A percentile compares a stretch with the other conserved stretches of the same genome.
phyloP scores from a whole-genome alignment of 1,139 yeast species.

The Hansenula lynferdii region DNA sequence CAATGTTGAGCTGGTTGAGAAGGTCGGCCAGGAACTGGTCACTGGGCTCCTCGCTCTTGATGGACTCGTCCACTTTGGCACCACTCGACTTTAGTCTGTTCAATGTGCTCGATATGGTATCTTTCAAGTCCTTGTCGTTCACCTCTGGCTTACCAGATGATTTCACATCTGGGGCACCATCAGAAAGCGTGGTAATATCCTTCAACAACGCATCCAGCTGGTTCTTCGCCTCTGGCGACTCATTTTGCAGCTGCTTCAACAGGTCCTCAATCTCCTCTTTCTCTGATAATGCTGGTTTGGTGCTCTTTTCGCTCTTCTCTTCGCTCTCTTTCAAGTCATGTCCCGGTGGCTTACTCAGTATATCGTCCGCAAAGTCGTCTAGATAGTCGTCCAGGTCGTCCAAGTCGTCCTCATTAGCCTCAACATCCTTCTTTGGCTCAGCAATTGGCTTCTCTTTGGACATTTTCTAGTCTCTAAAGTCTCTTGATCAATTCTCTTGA shows the following conservation, averaged over 20 bases:
- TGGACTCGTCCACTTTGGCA: slow-evolving; percentile 56
- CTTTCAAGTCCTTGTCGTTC: slow-evolving; percentile 50
- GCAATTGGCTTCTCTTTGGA: neutral
- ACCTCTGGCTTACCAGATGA: slow-evolving; percentile 1
- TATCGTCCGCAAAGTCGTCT: slow-evolving; percentile 76
- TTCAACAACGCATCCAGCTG: slow-evolving; percentile 50
- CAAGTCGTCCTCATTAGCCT: slow-evolving; percentile 45
- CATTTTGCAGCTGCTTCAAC: slow-evolving; percentile 50
- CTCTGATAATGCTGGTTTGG: slow-evolving; percentile 5
- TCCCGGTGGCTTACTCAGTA: slow-evolving; percentile 47
- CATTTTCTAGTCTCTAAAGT: too few species aligned
- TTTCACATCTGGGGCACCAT: slow-evolving; percentile 31
- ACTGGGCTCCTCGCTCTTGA: slow-evolving; percentile 42
- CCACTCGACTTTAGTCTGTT: slow-evolving; percentile 72
- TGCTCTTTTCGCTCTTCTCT: too few species aligned
- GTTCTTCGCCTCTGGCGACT: slow-evolving; percentile 55
- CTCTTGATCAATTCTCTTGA: too few species aligned
- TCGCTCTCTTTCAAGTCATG: slow-evolving; percentile 3
- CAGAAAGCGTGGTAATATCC: slow-evolving; percentile 38
- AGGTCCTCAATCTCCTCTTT: slow-evolving; percentile 42
- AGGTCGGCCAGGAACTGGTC: slow-evolving; percentile 60
- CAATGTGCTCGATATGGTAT: slow-evolving; percentile 77
- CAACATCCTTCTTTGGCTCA: too few species aligned
- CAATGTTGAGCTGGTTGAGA: slow-evolving; percentile 35
- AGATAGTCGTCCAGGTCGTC: slow-evolving; percentile 74